Evolutionary conservation across 2,329 filamentous ascomycete species (phyloP), one percentile per base, ranked within the genome.

Genomic region (Trichoderma aggressivum): DNA sequence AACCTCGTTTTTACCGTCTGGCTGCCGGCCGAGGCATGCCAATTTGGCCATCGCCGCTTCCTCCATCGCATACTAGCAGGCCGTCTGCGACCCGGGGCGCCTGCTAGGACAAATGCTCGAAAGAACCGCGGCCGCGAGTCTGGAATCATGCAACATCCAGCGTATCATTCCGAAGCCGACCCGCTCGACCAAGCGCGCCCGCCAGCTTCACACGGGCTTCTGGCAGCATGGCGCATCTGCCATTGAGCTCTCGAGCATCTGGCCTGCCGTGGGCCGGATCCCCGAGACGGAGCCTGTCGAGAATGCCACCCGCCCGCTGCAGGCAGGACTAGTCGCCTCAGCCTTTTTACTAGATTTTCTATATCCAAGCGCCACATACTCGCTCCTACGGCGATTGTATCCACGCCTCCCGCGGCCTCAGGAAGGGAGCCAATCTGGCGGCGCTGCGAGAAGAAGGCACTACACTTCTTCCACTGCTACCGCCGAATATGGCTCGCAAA

Each of bases 71-170:
- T 65, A 63, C 63, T 67, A 53, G 62, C 55, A 55, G 63, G 62
- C 26, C 14, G 39, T 64, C 66, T 39, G 64, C 43, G 59, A 59
- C 36, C 53, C 60, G 58, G 64, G 65, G 26, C 36, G 70, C 30
- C 71, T 60, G 59, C 36, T 71, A 70, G 71, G 72, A 69, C 82
- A 81, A 79, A 88, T 89, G 86, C 85, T 89, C 76, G 87, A 89
- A 82, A 85, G 86, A 83, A 87, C 86, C 70, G 85, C 86, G 53
- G 85, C 86, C 50, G 83, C 84, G 73, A 83, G 82, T 79, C 80
- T 89, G 79, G 87, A 89, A 84, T 84, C 86, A 79, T 85, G 85
- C 81, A 82, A 82, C 75, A 81, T 88, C 78, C 85, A 86, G 78
- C 83, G 86, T 79, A 82, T 86, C 73, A 80, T 88, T 70, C 83